Evolutionary conservation across 805 yeast species (phyloP).

Genomic region (Metschnikowia chrysomelidarum): DNA sequence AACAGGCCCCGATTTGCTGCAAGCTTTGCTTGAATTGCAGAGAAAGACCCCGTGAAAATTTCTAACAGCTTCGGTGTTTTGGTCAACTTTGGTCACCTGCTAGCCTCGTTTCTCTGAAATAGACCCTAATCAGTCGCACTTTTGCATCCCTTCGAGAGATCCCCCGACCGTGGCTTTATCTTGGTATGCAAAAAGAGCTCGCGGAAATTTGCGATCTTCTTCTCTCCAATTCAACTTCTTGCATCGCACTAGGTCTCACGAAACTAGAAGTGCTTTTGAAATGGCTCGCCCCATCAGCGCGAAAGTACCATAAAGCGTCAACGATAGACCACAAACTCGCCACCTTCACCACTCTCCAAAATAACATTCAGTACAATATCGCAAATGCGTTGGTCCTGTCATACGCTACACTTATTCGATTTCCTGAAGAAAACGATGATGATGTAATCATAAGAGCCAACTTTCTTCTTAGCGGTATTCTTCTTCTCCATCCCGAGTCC

Average conservation of each 20-base stretch:
- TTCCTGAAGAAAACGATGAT: slow-evolving; percentile 5
- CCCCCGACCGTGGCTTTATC: no score
- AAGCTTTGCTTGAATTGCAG: no score
- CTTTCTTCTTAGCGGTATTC: slow-evolving; percentile 54
- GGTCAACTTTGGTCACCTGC: no score
- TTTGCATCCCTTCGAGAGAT: no score
- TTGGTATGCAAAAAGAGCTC: slow-evolving; percentile 6
- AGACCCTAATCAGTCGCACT: no score
- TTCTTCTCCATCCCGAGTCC: slow-evolving; percentile 57
- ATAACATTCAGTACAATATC: slow-evolving; percentile 51
- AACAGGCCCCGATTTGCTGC: no score
- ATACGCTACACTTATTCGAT: slow-evolving; percentile 9
- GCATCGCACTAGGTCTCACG: slow-evolving; percentile 9
- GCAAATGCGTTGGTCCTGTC: slow-evolving; percentile 33
- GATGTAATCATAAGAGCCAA: slow-evolving; percentile 23
- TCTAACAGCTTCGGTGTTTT: no score
- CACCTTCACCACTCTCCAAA: slow-evolving; percentile 47
- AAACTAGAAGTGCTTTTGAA: slow-evolving; percentile 12
- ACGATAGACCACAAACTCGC: slow-evolving; percentile 11
- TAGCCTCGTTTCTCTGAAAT: no score
- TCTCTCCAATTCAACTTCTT: slow-evolving; percentile 4
- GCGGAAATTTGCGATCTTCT: slow-evolving; percentile 8
- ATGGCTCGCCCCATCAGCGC: slow-evolving; percentile 13
- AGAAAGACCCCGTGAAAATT: no score
- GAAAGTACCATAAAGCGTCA: slow-evolving; percentile 9